Evolutionary conservation across 2,329 filamentous ascomycete genomes (phyloP), one percentile per base, ranked within the genome.

Genomic region (Ascochyta clinopodiicola): DNA sequence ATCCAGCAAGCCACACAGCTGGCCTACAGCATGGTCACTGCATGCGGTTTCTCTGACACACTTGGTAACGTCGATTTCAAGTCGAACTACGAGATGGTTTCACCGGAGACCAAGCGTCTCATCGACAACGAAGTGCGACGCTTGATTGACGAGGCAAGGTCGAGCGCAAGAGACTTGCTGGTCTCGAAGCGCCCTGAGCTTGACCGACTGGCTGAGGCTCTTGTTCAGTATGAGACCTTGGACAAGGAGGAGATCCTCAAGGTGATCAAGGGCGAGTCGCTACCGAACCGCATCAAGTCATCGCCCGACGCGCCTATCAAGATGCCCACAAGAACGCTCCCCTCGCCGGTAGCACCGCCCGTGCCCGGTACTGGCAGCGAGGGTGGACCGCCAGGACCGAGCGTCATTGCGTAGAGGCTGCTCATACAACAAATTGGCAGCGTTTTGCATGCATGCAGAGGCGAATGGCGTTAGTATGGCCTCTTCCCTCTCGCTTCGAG

Each of bases 181-280:
- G 85, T 83, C 1, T 84, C 86, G 32, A 91, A 90, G 74, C 86
- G 92, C 51, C 88, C 89, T 56, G 94, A 96, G 75, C 84, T 99
- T 7, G 94, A 99, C 67, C 81, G 91, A 10, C 81, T 99, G 9
- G 94, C 95, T 25, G 88, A 93, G 70, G 95, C 93, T 6, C 83
- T 99, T 9, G 87, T 99, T 31, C 88, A 97, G 76, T 98, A 97
- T 75, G 95, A 99, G 81, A 97, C 92, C 0, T 79, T 99, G 46
- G 89, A 90, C 74, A 90, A 89, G 75, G 87, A 89, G 3, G 95
- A 99, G 76, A 96, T 98, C 60, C 87, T 93, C 75, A 91, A 90
- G 80, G 91, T 98, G 6, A 88, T 99, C 61, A 86, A 85, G 47
- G 95, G 95, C 32, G 92, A 97, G 78, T 88, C 90, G 71, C 80